A percentile compares a stretch with the other conserved stretches of the same genome.
These are phyloP conservation scores for Oemleria cerasiformis DNA, from an alignment of 306 rosid genomes.

Conservation along the genomic window DNA sequence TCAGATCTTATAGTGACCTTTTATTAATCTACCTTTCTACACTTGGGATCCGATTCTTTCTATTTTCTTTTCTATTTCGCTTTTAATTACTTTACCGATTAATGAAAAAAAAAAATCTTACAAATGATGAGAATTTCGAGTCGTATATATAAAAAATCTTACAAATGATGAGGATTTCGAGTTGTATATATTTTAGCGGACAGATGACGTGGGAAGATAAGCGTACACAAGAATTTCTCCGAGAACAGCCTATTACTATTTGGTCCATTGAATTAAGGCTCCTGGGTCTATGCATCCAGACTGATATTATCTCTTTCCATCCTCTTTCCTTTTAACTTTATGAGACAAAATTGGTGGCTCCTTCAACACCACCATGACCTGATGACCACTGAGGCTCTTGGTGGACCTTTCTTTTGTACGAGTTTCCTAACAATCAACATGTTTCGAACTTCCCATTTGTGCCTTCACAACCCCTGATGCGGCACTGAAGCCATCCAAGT, in stretches of 20 bases:
- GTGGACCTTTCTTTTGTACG: no score
- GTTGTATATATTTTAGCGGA: no score
- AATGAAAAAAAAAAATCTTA: neutral
- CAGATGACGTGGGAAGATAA: no score
- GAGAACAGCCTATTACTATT: neutral
- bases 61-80: neutral
- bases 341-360: slow-evolving; percentile 4
- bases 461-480: no score
- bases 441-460: no score
- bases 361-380: neutral
- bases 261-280: neutral
- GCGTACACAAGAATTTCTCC: neutral
- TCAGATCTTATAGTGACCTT: neutral
- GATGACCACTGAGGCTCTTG: neutral
- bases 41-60: neutral
- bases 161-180: no score
- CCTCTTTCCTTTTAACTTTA: slow-evolving; percentile 12
- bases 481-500: no score
- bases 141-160: no score
- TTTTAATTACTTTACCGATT: neutral
- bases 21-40: neutral
- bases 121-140: no score
- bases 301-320: neutral
- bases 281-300: neutral
- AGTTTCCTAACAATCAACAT: no score